A percentile compares a stretch with the other conserved stretches of the same genome.
phyloP scores from a whole-genome alignment of 2,329 filamentous ascomycete species.

The Aspergillus cejpii region DNA sequence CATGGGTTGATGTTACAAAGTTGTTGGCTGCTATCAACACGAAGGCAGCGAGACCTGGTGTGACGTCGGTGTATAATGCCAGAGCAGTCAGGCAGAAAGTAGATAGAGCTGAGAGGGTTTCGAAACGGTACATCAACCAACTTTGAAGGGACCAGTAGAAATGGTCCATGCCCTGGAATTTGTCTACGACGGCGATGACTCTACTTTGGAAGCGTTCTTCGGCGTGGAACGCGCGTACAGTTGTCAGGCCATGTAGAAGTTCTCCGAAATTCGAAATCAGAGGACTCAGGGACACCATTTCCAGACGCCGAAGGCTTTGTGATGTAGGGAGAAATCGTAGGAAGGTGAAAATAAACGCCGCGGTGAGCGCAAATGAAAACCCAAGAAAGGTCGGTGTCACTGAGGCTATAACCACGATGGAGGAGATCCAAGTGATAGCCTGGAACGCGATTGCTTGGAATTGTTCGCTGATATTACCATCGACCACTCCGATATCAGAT shows the following conservation, averaged over 20 bases:
- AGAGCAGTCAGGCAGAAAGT: constrained; percentile 67
- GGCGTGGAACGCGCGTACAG: constrained; percentile 74
- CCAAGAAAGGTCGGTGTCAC: constrained; percentile 70
- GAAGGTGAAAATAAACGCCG: constrained; percentile 67
- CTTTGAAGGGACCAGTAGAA: constrained; percentile 88
- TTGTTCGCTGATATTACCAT: constrained; percentile 73
- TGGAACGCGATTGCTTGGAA: constrained; percentile 66
- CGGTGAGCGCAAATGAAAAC: constrained; percentile 62
- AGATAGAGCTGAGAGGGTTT: constrained; percentile 62
- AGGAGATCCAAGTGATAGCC: constrained; percentile 63
- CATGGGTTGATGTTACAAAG: constrained; percentile 62
- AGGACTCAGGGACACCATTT: constrained; percentile 83
- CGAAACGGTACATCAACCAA: constrained; percentile 78
- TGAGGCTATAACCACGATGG: constrained; percentile 69
- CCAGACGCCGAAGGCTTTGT: constrained; percentile 72
- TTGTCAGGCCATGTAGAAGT: constrained; percentile 75
- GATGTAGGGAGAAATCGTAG: constrained; percentile 71
- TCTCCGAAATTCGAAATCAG: constrained; percentile 90
- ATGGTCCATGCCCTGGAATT: constrained; percentile 91
- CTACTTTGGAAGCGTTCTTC: constrained; percentile 72
- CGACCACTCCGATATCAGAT: constrained; percentile 81
- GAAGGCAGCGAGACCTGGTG: constrained; percentile 74
- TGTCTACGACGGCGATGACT: constrained; percentile 74
- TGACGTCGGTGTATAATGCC: constrained; percentile 67
- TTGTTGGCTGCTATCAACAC: constrained; percentile 64